Conservation (phyloP, 306 rosid genomes). For the Cyamopsis tetragonoloba region DNA sequence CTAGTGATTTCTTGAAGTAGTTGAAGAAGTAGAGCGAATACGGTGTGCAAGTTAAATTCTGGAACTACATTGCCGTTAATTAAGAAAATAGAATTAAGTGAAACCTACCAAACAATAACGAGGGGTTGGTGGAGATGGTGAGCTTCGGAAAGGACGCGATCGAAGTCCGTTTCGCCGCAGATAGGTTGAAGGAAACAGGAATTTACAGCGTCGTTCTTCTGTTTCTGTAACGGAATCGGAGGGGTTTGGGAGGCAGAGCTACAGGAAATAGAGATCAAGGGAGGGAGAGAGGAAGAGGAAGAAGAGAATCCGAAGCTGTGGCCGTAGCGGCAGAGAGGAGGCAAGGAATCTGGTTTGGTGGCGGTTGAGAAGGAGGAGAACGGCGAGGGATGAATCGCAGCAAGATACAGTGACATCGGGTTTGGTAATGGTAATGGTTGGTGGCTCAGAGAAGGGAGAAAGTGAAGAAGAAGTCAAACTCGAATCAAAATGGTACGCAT, state of each 20-base stretch:
- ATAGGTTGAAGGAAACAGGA: conserved; percentile 13
- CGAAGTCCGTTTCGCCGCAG: conserved; percentile 9
- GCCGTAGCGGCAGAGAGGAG: background rate
- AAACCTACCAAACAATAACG: conserved; percentile 20
- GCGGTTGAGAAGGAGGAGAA: background rate
- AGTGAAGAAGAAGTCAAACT: no score
- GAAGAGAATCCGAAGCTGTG: background rate
- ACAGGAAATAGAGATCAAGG: background rate
- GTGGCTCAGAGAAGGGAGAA: background rate
- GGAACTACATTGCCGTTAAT: no score
- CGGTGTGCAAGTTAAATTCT: no score
- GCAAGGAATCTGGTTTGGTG: background rate
- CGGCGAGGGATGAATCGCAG: background rate
- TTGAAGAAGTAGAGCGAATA: no score
- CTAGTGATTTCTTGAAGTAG: no score
- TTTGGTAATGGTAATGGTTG: no score
- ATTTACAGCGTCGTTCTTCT: background rate
- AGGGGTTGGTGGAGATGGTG: background rate
- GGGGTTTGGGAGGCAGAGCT: background rate
- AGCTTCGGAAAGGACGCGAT: background rate
- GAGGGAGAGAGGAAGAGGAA: background rate
- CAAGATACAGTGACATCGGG: background rate
- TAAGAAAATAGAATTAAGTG: background rate
- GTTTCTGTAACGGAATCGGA: background rate
- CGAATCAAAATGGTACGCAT: no score